phyloP scores from a whole-genome alignment of 768 basidiomycete genomes.

The Leccinum sublutescens region DNA sequence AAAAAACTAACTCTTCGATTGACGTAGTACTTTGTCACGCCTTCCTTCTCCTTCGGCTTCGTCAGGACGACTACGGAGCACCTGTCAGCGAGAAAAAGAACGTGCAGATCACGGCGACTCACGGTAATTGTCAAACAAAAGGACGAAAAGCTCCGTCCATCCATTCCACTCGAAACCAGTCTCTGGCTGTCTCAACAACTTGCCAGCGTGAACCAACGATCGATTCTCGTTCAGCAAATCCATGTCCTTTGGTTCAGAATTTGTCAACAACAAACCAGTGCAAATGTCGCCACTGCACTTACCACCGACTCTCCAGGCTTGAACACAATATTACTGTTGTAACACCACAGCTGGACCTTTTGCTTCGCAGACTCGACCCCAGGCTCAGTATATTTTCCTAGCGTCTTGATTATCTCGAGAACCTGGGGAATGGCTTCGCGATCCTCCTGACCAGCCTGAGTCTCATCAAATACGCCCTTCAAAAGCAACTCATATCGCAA shows the following conservation, averaged over 20 bases:
- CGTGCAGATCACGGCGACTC: conserved; percentile 28
- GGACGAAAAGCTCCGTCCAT: conserved; percentile 86
- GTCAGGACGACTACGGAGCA: conserved; percentile 75
- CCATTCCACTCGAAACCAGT: conserved; percentile 85
- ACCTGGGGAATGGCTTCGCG: conserved; percentile 79
- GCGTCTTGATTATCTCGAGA: conserved; percentile 79
- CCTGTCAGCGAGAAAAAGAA: conserved; percentile 10
- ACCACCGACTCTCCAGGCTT: conserved; percentile 74
- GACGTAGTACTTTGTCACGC: conserved; percentile 72
- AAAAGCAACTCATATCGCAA: conserved; percentile 87
- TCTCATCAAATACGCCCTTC: conserved; percentile 74
- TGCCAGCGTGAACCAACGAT: conserved; percentile 80
- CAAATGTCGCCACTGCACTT: conserved; percentile 15
- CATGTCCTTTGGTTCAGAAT: conserved; percentile 59
- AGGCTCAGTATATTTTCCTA: conserved; percentile 85
- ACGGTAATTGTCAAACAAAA: conserved; percentile 96
- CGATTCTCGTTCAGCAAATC: conserved; percentile 83
- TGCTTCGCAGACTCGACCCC: conserved; percentile 83
- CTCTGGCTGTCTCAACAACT: conserved; percentile 83
- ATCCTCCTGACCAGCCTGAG: conserved; percentile 76
- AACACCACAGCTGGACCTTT: conserved; percentile 89
- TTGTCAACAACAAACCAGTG: neutral
- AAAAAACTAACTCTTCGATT: conserved; percentile 63
- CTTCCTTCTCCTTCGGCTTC: conserved; percentile 78
- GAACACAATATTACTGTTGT: conserved; percentile 75